These are phyloP conservation scores for Lotus japonicus DNA, from an alignment of 306 rosid genomes.

Conservation along the genomic window DNA sequence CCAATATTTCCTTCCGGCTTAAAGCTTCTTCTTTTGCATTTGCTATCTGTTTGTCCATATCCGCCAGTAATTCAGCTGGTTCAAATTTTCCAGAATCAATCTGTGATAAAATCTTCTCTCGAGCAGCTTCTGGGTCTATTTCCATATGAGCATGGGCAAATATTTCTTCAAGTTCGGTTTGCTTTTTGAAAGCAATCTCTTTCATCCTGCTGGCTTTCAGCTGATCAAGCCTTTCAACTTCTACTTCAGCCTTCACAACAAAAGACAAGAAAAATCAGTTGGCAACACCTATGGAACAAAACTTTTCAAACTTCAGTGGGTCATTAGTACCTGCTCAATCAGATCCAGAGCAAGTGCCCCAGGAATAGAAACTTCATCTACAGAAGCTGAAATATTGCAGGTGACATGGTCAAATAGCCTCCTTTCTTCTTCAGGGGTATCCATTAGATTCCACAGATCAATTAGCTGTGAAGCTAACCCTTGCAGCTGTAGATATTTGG, in stretches of 20 bases:
- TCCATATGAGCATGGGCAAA: conserved; percentile 72
- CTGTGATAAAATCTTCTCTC: conserved; percentile 62
- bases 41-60: conserved; percentile 82
- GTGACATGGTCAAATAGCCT: conserved; percentile 79
- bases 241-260: conserved; percentile 78
- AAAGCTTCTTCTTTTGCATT: conserved; percentile 77
- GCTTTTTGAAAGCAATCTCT: conserved; percentile 93
- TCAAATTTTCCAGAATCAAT: conserved; percentile 74
- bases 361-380: conserved; percentile 84
- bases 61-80: conserved; percentile 75
- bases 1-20: conserved; percentile 86
- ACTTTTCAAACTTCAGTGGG: not conserved
- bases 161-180: conserved; percentile 82
- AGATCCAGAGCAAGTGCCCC: conserved; percentile 85
- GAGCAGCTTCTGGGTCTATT: conserved; percentile 68
- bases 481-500: conserved; percentile 60
- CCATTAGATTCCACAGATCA: conserved; percentile 98
- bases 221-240: conserved; percentile 94
- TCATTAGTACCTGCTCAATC: conserved; percentile 60
- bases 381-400: conserved; percentile 76
- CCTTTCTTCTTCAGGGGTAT: conserved; percentile 76
- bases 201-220: conserved; percentile 88
- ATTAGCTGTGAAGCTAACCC: conserved; percentile 77
- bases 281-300: not conserved
- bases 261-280: not conserved